These are phyloP conservation scores for Scheffersomyces illinoinensis DNA, from an alignment of 1,139 yeast genomes.

Conservation along the genomic window DNA sequence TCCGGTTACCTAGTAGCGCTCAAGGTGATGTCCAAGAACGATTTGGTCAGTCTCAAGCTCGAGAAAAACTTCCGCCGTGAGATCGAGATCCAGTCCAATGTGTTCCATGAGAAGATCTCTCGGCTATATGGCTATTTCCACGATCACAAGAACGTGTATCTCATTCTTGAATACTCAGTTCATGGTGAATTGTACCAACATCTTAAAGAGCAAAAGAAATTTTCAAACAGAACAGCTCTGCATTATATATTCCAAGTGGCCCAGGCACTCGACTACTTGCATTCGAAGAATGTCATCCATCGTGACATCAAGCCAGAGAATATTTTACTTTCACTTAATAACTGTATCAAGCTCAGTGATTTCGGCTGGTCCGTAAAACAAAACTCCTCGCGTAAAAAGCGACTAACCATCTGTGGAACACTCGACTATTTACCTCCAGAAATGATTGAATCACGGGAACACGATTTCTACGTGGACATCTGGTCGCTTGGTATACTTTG, in stretches of 20 bases:
- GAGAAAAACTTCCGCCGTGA: constrained; percentile 89
- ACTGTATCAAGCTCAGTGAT: constrained; percentile 79
- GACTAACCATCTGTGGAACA: constrained; percentile 93
- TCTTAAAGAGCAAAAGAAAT: constrained; percentile 62
- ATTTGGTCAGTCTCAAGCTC: constrained; percentile 71
- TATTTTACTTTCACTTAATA: constrained; percentile 71
- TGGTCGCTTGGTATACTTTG: constrained; percentile 93
- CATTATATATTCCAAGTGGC: constrained; percentile 83
- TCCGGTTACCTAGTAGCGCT: constrained; percentile 86
- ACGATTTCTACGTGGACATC: constrained; percentile 77
- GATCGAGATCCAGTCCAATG: constrained; percentile 81
- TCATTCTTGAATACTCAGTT: constrained; percentile 81
- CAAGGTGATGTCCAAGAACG: constrained; percentile 86
- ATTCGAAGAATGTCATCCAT: constrained; percentile 77
- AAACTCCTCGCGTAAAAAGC: constrained; percentile 24
- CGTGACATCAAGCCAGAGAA: constrained; percentile 94
- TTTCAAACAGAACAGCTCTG: constrained; percentile 73
- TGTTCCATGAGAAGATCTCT: constrained; percentile 78
- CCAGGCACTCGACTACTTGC: constrained; percentile 73
- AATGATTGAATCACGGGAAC: constrained; percentile 82
- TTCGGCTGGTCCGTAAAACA: constrained; percentile 89
- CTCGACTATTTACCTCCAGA: constrained; percentile 95
- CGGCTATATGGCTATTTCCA: constrained; percentile 83
- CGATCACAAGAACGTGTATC: constrained; percentile 75
- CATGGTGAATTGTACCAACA: constrained; percentile 85